Percentiles rank a stretch among this genome's conserved stretches.
phyloP scores from a whole-genome alignment of 208 protist genomes.

The Novymonas esmeraldas region DNA sequence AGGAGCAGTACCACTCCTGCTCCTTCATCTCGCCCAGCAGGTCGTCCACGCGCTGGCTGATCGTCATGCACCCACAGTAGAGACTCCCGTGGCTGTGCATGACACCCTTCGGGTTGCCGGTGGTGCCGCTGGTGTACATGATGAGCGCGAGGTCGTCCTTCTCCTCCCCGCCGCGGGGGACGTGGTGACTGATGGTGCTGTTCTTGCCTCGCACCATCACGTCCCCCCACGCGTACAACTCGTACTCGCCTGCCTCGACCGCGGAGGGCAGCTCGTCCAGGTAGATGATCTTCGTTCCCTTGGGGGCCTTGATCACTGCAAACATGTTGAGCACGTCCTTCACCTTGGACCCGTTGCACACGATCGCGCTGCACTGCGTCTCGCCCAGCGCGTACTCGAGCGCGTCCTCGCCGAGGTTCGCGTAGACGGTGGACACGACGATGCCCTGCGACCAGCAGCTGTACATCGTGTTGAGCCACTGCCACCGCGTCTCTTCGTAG shows the following conservation, averaged over 20 bases:
- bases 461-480: constrained; percentile 79
- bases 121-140: constrained; percentile 94
- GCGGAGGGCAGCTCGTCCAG: constrained; percentile 50
- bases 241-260: constrained; percentile 36
- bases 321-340: constrained; percentile 56
- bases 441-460: constrained; percentile 65
- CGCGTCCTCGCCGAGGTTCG: constrained; percentile 85
- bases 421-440: constrained; percentile 81
- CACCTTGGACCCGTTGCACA: constrained; percentile 72
- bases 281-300: constrained; percentile 58
- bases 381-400: constrained; percentile 78
- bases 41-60: constrained; percentile 48
- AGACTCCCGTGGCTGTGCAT: constrained; percentile 83
- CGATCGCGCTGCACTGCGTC: constrained; percentile 62
- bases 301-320: constrained; percentile 17
- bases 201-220: constrained; percentile 52
- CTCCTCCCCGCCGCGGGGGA: constrained; percentile 37
- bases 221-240: constrained; percentile 54
- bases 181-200: constrained; percentile 26
- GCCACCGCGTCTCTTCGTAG: constrained; percentile 86
- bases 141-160: constrained; percentile 69
- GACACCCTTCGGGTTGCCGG: constrained; percentile 90
- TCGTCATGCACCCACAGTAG: constrained; percentile 54
- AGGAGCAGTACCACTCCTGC: constrained; percentile 86
- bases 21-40: constrained; percentile 46